phyloP scores from a whole-genome alignment of 805 yeast species.

The Saccharomyces kudriavzevii region DNA sequence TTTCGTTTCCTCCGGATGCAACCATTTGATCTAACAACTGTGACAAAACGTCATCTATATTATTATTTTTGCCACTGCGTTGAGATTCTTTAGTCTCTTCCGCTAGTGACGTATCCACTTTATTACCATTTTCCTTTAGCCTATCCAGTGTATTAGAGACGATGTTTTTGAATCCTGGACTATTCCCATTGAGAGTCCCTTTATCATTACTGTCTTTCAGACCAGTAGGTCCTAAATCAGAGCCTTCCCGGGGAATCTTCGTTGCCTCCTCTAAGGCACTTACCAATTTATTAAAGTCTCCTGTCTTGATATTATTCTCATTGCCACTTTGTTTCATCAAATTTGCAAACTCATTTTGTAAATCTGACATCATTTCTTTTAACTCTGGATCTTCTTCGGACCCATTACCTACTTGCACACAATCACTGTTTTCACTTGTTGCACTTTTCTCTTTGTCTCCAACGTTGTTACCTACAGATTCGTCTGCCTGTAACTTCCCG shows the following conservation, averaged over 20 bases:
- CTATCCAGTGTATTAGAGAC: slow-evolving; percentile 75
- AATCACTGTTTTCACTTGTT: slow-evolving; percentile 8
- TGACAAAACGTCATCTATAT: slow-evolving; percentile 46
- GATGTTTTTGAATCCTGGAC: slow-evolving; percentile 56
- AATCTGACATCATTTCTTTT: slow-evolving; percentile 24
- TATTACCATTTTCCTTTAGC: slow-evolving; percentile 65
- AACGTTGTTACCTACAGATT: slow-evolving; percentile 38
- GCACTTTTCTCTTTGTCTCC: slow-evolving; percentile 13
- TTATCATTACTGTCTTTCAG: slow-evolving; percentile 44
- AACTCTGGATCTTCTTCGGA: slow-evolving; percentile 25
- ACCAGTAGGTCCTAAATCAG: slow-evolving; percentile 21
- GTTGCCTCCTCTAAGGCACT: slow-evolving; percentile 23
- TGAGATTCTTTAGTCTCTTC: slow-evolving; percentile 37
- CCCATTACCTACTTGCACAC: slow-evolving; percentile 1
- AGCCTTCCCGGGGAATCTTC: slow-evolving; percentile 6
- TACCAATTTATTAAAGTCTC: slow-evolving; percentile 32
- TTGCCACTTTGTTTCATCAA: slow-evolving; percentile 19
- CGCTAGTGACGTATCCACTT: slow-evolving; percentile 50
- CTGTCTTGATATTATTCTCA: slow-evolving; percentile 15
- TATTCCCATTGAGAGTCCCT: slow-evolving; percentile 22
- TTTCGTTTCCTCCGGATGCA: slow-evolving; percentile 34
- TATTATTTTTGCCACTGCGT: slow-evolving; percentile 13
- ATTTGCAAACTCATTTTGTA: slow-evolving; percentile 22
- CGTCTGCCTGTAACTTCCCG: slow-evolving; percentile 42
- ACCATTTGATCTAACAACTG: slow-evolving; percentile 59